Base-by-base conservation (phyloP, 768 basidiomycete genomes). In the Mycena latifolia region DNA sequence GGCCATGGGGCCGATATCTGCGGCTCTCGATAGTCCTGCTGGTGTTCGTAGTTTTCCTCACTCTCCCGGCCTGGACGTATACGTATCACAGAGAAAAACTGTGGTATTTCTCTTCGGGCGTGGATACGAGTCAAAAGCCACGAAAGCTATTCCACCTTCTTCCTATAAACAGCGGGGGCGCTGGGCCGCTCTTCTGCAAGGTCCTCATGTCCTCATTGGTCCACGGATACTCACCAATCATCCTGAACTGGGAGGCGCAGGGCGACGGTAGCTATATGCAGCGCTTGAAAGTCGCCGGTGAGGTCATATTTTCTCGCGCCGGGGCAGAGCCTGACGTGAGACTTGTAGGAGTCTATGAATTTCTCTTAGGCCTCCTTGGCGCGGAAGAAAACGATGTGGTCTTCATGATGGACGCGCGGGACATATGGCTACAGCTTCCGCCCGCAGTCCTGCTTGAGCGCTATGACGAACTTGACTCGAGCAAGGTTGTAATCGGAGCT, bases 381-480 rank as follows among this genome's bases (percentile, higher is more conserved):
- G 12, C 18, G 45, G n/a, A 43, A 11, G 57, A 68, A 29, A n/a
- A 41, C 18, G 66, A 68, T 27, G 56, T 68, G 22, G 62, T 68
- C 0, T 68, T 68, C 62, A 68, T 68, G 67, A 64, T 60, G 57
- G 67, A 64, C 39, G 67, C 67, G 7, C 50, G 51, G 51, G 67
- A 68, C 41, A 57, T 68, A 17, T 68, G 62, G 62, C 57, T 68
- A 12, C 67, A 68, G 45, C 63, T 64, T 17, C 54, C 67, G 33
- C 63, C 67, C 25, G 39, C 45, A 17, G 54, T 20, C 3, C 51
- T 68, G 8, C 57, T 68, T 3, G 43, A 50, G 28, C 67, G 67
- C 27, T 68, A 43, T 12, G 56, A 52, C 25, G 63, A 68, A 22
- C 35, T 28, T 9, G 51, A 57, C 7, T 55, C 55, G 15, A 29